Evolutionary conservation across 2,329 filamentous ascomycete species (phyloP), one percentile per base, ranked within the genome.

Genomic region (Fusarium annulatum): DNA sequence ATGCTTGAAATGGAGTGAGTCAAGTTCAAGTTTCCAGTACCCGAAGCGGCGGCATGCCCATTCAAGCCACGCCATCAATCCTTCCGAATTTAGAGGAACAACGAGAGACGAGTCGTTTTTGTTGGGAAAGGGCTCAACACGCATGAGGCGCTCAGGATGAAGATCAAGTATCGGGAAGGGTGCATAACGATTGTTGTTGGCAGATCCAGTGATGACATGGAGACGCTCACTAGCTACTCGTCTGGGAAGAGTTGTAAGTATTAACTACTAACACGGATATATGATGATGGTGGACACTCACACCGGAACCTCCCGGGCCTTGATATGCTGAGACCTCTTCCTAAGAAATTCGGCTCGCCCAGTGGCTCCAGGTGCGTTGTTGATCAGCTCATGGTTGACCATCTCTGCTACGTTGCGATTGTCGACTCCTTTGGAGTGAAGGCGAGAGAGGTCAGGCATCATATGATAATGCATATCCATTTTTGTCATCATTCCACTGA

Each of bases 11-110:
- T 51, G 19, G 7, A 80, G 49, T 19, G 71, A 60, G 12, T 79
- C 72, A 8, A 79, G 39, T 7, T 77, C 64, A 11, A 80, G 64
- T 48, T 68, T 76, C 49, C 61, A 76, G 57, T 71, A 75, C 18
- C 78, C 78, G 43, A 71, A 67, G 33, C 46, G 57, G 14, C 57
- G 65, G 12, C 73, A 76, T 45, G 66, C 61, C n/a, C 43, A 61
- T 30, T 72, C 65, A 10, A 80, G 65, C 51, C 46, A 71, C 4
- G 59, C 46, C 23, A 67, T 43, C 43, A 80, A 34, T 11, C 58
- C 59, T 9, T 42, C 41, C 7, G 41, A 59, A 28, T 23, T 23
- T 28, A 38, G 34, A 11, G 46, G 39, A 19, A 18, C 43, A n/a
- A 38, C 26, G 28, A 45, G 58, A 34, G 30, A 18, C 26, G 45